phyloP scores from a whole-genome alignment of 1,284 basidiomycete genomes.

The Rhodotorula mucilaginosa region DNA sequence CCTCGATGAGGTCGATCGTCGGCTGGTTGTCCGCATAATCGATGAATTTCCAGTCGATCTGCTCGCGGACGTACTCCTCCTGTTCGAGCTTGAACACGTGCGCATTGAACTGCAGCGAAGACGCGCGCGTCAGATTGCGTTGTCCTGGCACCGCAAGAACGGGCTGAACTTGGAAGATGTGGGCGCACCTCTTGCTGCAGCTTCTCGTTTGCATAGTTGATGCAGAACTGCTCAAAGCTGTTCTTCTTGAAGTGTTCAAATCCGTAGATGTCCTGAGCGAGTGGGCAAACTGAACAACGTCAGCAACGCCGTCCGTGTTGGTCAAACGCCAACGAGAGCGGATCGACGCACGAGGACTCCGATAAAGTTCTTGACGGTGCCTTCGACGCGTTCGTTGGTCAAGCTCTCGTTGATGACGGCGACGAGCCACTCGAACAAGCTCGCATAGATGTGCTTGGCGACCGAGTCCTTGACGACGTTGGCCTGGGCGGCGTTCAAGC shows the following conservation, averaged over 20 bases:
- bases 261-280: conserved; percentile 59
- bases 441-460: conserved; percentile 97
- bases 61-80: conserved; percentile 96
- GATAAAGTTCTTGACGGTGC: conserved; percentile 92
- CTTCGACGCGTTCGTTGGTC: conserved; percentile 82
- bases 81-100: conserved; percentile 98
- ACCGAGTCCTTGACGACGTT: conserved; percentile 95
- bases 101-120: conserved; percentile 72
- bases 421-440: conserved; percentile 98
- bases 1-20: conserved; percentile 97
- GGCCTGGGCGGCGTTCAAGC: conserved; percentile 81
- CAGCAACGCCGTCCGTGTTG: no score
- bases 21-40: conserved; percentile 98
- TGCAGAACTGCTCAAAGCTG: conserved; percentile 99
- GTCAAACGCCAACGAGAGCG: no score
- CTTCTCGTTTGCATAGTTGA: conserved; percentile 99
- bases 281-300: background rate
- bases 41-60: conserved; percentile 99
- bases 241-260: conserved; percentile 99
- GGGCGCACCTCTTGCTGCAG: conserved; percentile 78
- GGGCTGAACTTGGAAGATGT: no score
- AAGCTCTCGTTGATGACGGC: conserved; percentile 94
- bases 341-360: conserved; percentile 79
- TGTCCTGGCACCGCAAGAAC: background rate
- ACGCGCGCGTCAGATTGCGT: background rate